Conservation (phyloP, 106 monocot genomes). For the Acorus calamus region DNA sequence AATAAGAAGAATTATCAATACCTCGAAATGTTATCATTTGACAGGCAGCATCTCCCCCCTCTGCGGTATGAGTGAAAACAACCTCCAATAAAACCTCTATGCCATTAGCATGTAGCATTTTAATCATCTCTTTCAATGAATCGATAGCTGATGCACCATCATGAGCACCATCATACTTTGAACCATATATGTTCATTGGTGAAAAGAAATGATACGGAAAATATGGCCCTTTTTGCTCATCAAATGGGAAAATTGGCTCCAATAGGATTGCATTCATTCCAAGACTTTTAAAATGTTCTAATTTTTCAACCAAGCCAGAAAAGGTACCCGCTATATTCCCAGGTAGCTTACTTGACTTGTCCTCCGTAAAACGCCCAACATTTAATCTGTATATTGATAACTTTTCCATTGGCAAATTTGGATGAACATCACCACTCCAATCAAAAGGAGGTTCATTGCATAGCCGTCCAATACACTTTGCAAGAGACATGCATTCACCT, state of each 20-base stretch:
- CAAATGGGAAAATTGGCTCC: conserved; percentile 77
- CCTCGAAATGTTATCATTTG: conserved; percentile 58
- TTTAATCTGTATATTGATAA: conserved; percentile 72
- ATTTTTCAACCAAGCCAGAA: conserved; percentile 45
- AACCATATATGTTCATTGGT: conserved; percentile 41
- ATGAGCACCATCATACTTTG: background rate
- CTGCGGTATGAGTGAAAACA: conserved; percentile 58
- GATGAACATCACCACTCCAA: conserved; percentile 54
- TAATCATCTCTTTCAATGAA: conserved; percentile 86
- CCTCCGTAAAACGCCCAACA: conserved; percentile 52
- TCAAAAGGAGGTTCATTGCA: conserved; percentile 33
- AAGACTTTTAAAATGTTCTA: conserved; percentile 54
- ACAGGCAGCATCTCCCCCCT: conserved; percentile 35
- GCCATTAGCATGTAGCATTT: conserved; percentile 55
- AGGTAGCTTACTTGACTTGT: conserved; percentile 43
- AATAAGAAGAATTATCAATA: conserved; percentile 79
- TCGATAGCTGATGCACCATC: conserved; percentile 23
- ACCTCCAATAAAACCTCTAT: conserved; percentile 86
- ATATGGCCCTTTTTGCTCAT: conserved; percentile 61
- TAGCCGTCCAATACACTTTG: conserved; percentile 44
- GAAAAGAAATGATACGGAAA: conserved; percentile 84
- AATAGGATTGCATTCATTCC: conserved; percentile 81
- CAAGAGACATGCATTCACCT: conserved; percentile 25
- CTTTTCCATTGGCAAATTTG: conserved; percentile 57
- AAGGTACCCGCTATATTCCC: conserved; percentile 54